Conservation (phyloP, 371 early-diverging fungal genomes). For the Rhizopus microsporus region DNA sequence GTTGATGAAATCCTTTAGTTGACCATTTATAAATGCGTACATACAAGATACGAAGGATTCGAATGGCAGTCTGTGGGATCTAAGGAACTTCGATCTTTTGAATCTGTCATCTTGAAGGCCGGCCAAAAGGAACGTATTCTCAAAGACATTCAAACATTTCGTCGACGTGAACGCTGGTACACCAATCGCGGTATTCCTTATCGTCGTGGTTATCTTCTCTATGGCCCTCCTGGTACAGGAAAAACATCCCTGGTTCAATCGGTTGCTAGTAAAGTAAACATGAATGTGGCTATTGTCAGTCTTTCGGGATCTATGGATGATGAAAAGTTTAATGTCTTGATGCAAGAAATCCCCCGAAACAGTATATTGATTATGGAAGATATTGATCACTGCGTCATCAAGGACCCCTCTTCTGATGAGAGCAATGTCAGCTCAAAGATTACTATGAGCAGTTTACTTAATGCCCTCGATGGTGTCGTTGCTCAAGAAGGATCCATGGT, state of each 20-base stretch:
- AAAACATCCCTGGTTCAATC: conserved; percentile 68
- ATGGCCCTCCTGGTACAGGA: conserved; percentile 75
- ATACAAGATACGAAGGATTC: conserved; percentile 24
- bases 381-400: conserved; percentile 46
- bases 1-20: conserved; percentile 12
- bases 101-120: conserved; percentile 39
- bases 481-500: conserved; percentile 87
- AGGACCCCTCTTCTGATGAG: conserved; percentile 20
- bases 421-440: conserved; percentile 60
- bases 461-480: conserved; percentile 94
- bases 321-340: conserved; percentile 29
- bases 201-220: conserved; percentile 80
- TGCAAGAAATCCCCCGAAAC: conserved; percentile 34
- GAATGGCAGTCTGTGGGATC: conserved; percentile 25
- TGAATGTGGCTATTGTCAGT: conserved; percentile 47
- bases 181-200: conserved; percentile 90
- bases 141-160: conserved; percentile 39
- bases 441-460: conserved; percentile 90
- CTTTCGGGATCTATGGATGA: conserved; percentile 36
- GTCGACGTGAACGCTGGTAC: conserved; percentile 70
- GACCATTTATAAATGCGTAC: conserved; percentile 32
- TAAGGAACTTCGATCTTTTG: conserved; percentile 36
- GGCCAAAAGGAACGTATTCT: conserved; percentile 40
- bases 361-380: conserved; percentile 51
- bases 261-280: conserved; percentile 51